phyloP scores from a whole-genome alignment of 2,329 filamentous ascomycete genomes.

The Fusarium chlamydosporum region DNA sequence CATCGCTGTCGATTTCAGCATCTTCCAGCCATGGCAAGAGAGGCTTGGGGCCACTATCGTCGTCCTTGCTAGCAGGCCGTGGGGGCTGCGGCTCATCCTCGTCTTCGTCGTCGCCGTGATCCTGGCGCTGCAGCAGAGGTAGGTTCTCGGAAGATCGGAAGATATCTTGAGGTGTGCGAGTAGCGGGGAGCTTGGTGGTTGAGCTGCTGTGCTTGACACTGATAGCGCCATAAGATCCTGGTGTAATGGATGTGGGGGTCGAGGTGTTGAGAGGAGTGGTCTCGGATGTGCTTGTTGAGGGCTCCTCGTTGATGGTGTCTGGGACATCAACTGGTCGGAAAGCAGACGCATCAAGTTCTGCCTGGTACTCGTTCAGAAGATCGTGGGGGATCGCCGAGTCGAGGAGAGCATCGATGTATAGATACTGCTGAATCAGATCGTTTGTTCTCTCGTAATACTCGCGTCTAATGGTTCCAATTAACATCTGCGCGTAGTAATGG shows the following conservation, averaged over 20 bases:
- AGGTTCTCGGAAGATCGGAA: conserved; percentile 81
- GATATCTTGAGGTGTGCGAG: conserved; percentile 86
- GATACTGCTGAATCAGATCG: conserved; percentile 88
- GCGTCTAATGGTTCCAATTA: conserved; percentile 63
- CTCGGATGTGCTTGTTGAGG: conserved; percentile 51
- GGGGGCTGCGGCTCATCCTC: conserved; percentile 49
- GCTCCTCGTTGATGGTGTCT: conserved; percentile 81
- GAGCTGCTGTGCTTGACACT: conserved; percentile 53
- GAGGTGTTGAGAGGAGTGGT: conserved; percentile 50
- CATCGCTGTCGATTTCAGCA: conserved; percentile 77
- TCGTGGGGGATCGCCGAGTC: conserved; percentile 94
- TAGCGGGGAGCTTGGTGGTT: conserved; percentile 66
- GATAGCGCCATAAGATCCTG: conserved; percentile 52
- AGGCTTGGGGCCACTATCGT: conserved; percentile 60
- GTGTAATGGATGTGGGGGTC: conserved; percentile 39
- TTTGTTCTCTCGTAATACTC: conserved; percentile 93
- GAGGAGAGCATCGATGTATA: conserved; percentile 91
- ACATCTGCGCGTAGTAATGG: conserved; percentile 2
- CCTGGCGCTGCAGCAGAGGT: conserved; percentile 69
- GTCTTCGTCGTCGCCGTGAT: conserved; percentile 63
- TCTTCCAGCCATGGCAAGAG: conserved; percentile 81
- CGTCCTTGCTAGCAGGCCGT: conserved; percentile 45
- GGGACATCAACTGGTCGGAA: conserved; percentile 73
- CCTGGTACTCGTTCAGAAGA: conserved; percentile 87
- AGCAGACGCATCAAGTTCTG: conserved; percentile 69